Conservation (phyloP, 371 early-diverging fungal species). For the Synchytrium microbalum region DNA sequence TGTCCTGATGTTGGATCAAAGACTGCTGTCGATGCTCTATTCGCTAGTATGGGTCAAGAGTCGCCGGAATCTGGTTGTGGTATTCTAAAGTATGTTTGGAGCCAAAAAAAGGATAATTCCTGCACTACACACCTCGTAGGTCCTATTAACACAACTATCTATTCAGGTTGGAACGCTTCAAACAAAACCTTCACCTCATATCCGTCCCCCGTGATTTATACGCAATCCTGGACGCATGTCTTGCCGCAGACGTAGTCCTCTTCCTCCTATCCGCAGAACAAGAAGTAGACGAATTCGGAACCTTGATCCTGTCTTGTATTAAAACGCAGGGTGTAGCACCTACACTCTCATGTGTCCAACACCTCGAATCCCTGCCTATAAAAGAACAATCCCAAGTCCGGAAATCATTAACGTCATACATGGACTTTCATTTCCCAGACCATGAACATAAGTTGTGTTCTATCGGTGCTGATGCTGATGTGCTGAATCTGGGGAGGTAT, state of each 20-base stretch:
- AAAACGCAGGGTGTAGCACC: slow-evolving; percentile 81
- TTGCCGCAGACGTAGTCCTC: slow-evolving; percentile 83
- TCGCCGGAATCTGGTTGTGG: slow-evolving; percentile 11
- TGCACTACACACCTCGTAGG: too few relatives aligned
- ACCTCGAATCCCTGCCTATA: slow-evolving; percentile 49
- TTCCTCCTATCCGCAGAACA: slow-evolving; percentile 78
- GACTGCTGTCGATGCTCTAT: slow-evolving; percentile 46
- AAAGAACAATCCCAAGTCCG: slow-evolving; percentile 68
- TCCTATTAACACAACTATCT: too few relatives aligned
- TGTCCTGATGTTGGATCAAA: slow-evolving; percentile 63
- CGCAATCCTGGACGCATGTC: slow-evolving; percentile 79
- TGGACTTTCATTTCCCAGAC: slow-evolving; percentile 80
- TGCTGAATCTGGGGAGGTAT: slow-evolving; percentile 18
- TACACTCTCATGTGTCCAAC: slow-evolving; percentile 61
- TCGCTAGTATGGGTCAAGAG: slow-evolving; percentile 44
- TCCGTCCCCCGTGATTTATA: slow-evolving; percentile 46
- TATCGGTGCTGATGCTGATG: slow-evolving; percentile 42
- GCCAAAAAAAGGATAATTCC: background rate
- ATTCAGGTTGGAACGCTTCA: slow-evolving; percentile 52
- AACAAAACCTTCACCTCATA: slow-evolving; percentile 75
- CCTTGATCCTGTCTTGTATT: slow-evolving; percentile 66
- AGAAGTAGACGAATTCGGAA: slow-evolving; percentile 90
- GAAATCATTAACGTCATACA: slow-evolving; percentile 74
- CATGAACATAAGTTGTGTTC: slow-evolving; percentile 56
- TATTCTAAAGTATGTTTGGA: background rate